Conservation (phyloP, 345 rosid genomes). For the Ailanthus altissimus region DNA sequence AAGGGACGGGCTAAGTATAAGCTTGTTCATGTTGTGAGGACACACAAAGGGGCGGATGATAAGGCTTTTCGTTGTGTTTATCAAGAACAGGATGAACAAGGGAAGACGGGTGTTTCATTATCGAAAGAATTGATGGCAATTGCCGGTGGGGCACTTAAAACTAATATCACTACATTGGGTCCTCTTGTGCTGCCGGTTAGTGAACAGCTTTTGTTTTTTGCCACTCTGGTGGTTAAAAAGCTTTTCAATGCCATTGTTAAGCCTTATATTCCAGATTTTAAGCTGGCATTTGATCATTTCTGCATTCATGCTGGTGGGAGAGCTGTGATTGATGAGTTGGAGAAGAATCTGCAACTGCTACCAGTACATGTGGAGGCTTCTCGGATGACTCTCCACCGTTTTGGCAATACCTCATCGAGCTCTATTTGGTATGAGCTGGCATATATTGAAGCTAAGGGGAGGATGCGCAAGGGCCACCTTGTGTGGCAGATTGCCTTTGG, state of each 20-base stretch:
- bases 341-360: constrained; percentile 56
- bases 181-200: constrained; percentile 58
- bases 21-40: constrained; percentile 65
- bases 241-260: constrained; percentile 41
- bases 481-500: constrained; percentile 66
- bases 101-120: constrained; percentile 60
- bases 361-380: constrained; percentile 57
- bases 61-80: constrained; percentile 66
- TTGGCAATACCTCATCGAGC: constrained; percentile 62
- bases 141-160: constrained; percentile 65
- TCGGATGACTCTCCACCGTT: constrained; percentile 58
- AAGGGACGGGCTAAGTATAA: constrained; percentile 59
- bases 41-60: constrained; percentile 71
- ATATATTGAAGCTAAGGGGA: constrained; percentile 52
- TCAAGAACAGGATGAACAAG: constrained; percentile 66
- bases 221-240: constrained; percentile 46
- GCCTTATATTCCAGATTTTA: constrained; percentile 61
- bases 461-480: constrained; percentile 43
- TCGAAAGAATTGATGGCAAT: constrained; percentile 66
- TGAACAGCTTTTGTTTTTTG: constrained; percentile 56
- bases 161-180: constrained; percentile 57
- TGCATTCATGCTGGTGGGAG: constrained; percentile 63
- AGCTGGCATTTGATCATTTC: constrained; percentile 58
- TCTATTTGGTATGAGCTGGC: constrained; percentile 60
- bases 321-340: constrained; percentile 61